Conservation (phyloP, 164 flowering plant species). For the Vitis riparia region DNA sequence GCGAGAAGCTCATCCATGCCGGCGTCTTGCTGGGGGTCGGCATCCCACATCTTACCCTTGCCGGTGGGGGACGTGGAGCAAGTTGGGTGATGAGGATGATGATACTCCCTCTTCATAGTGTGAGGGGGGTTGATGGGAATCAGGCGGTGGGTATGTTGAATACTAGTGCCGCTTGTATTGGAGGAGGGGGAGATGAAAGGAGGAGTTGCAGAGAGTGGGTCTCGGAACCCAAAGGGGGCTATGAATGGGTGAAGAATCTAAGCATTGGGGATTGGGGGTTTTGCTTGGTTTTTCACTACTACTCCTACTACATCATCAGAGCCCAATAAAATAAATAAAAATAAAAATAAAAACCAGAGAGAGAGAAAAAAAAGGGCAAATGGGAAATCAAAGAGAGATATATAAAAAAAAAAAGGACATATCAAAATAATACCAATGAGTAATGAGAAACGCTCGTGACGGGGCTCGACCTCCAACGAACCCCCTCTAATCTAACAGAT, state of each 20-base stretch:
- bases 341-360: neutral
- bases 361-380: neutral
- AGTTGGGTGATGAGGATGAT: neutral
- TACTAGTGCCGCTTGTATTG: no score
- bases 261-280: constrained; percentile 26
- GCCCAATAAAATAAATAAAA: neutral
- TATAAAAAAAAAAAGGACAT: no score
- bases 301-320: constrained; percentile 12
- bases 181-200: no score
- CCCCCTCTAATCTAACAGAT: constrained; percentile 19
- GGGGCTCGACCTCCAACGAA: constrained; percentile 29
- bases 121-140: neutral
- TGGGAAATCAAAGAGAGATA: no score
- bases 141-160: no score
- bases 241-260: constrained; percentile 27
- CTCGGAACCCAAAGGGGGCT: constrained; percentile 4
- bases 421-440: no score
- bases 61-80: constrained; percentile 8
- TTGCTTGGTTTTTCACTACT: constrained; percentile 16
- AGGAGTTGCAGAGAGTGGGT: no score
- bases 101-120: constrained; percentile 26
- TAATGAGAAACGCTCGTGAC: constrained; percentile 16
- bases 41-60: constrained; percentile 45
- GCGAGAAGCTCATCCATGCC: constrained; percentile 77
- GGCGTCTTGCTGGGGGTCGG: constrained; percentile 30